Evolutionary conservation across 768 basidiomycete genomes (phyloP), one percentile per base, ranked within the genome.

Genomic region (Baorangia bicolor): DNA sequence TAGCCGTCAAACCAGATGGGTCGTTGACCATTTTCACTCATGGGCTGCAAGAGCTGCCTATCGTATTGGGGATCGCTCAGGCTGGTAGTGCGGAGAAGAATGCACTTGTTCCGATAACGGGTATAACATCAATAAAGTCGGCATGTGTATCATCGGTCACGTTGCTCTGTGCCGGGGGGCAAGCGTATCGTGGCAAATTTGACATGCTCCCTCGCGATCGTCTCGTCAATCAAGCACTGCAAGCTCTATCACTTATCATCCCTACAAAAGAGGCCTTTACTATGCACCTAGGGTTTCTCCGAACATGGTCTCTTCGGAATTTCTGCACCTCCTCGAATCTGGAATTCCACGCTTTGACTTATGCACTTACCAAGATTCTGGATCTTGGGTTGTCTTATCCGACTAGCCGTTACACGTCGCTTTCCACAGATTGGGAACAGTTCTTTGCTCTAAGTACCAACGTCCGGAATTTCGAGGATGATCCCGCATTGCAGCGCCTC

Each of bases 21-120:
- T 68, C 69, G 10, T 69, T 92, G 11, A 69, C 74, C 0, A 64
- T 94, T 4, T 70, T 88, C 37, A 90, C 86, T 0, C 87, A 90
- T 59, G 88, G 86, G 1, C 60, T 75, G 11, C 68, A 69, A n/a
- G 72, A 75, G 60, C 53, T 84, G 11, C 75, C 77, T 23, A 65
- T 82, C 20, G 60, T 67, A 37, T 34, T 81, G 23, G 49, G 49
- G 20, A 47, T 55, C 27, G 61, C 64, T 27, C 60, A 52, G 27
- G 62, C 49, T 10, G 56, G 30, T 13, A 39, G 14, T 23, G 47
- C 51, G 39, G 51, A 43, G 13, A 57, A 48, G 21, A 37, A 30
- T 14, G 38, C 42, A 8, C 33, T 44, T 6, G 27, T 58, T 37
- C 62, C 61, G 30, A 56, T 71, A 37, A 69, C 66, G 21, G 65